Percentiles rank a stretch among this genome's conserved stretches.
Conservation (phyloP, 179 eudicot genomes). For the Camellia oleifera region DNA sequence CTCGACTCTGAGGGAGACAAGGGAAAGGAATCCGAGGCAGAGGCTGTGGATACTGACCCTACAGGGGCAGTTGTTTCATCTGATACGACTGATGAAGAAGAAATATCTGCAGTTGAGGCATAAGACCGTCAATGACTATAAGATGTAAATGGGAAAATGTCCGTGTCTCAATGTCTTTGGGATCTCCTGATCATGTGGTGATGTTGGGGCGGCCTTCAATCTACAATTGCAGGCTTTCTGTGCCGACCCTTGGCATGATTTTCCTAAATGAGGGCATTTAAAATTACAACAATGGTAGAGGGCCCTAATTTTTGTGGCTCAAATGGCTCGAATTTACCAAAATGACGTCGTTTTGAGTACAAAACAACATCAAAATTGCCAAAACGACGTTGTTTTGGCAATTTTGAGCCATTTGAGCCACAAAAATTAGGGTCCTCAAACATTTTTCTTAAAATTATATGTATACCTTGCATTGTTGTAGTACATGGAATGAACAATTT, state of each 20-base stretch:
- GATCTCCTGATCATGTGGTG: background rate
- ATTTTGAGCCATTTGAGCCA: no score
- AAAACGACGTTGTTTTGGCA: no score
- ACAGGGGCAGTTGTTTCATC: conserved; percentile 29
- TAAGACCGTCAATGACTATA: conserved; percentile 2
- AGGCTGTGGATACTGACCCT: conserved; percentile 26
- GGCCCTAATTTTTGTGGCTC: no score
- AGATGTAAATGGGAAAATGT: conserved; percentile 1
- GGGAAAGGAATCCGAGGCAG: conserved; percentile 16
- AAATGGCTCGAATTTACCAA: no score
- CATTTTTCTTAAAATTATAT: background rate
- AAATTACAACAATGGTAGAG: background rate
- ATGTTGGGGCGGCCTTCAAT: background rate
- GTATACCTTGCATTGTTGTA: background rate
- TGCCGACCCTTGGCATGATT: background rate
- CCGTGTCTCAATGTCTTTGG: background rate
- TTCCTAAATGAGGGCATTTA: background rate
- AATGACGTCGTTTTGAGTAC: no score
- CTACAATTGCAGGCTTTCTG: background rate
- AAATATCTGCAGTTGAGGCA: conserved; percentile 37
- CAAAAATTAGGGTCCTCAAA: no score
- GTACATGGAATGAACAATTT: background rate
- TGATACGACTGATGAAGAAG: conserved; percentile 58
- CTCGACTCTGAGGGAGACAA: conserved; percentile 23
- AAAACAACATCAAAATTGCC: no score